Evolutionary conservation across 345 rosid genomes (phyloP).

Genomic region (Arabidopsis thaliana): DNA sequence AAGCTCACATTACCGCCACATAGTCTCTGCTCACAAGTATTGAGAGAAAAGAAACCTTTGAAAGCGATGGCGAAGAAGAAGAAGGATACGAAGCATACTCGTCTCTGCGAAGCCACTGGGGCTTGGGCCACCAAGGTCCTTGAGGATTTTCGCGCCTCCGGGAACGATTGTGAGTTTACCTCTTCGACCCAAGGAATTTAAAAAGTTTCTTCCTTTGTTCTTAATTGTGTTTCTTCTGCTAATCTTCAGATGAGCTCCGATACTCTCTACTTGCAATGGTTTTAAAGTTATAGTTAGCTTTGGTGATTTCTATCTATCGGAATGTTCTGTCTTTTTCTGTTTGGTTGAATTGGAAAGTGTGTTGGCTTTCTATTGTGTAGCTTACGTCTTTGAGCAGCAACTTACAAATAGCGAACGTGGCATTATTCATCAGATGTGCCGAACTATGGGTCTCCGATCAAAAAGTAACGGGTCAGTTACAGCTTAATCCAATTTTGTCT

Average conservation of each 20-base stretch:
- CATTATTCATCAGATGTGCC: conserved; percentile 64
- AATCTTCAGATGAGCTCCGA: background rate
- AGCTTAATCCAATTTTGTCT: background rate
- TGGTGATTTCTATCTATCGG: background rate
- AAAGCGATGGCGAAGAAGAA: conserved; percentile 40
- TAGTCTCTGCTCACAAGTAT: conserved; percentile 15
- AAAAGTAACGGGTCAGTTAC: conserved; percentile 85
- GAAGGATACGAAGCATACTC: background rate
- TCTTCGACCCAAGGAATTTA: background rate
- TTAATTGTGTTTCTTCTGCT: background rate
- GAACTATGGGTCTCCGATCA: conserved; percentile 72
- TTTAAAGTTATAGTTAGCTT: background rate
- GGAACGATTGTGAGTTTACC: conserved; percentile 50
- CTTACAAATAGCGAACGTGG: conserved; percentile 64
- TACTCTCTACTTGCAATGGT: background rate
- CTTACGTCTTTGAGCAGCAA: conserved; percentile 27
- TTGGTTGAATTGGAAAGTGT: conserved; percentile 16
- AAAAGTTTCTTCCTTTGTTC: background rate
- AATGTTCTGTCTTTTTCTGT: background rate
- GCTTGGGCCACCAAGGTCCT: conserved; percentile 56
- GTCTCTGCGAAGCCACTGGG: conserved; percentile 25
- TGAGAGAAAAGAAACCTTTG: conserved; percentile 28
- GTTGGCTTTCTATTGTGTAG: conserved; percentile 51
- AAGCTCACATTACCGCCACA: conserved; percentile 7
- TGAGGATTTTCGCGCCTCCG: conserved; percentile 51